Conservation (phyloP, 768 basidiomycete genomes). For the Rhodotorula babjevae region DNA sequence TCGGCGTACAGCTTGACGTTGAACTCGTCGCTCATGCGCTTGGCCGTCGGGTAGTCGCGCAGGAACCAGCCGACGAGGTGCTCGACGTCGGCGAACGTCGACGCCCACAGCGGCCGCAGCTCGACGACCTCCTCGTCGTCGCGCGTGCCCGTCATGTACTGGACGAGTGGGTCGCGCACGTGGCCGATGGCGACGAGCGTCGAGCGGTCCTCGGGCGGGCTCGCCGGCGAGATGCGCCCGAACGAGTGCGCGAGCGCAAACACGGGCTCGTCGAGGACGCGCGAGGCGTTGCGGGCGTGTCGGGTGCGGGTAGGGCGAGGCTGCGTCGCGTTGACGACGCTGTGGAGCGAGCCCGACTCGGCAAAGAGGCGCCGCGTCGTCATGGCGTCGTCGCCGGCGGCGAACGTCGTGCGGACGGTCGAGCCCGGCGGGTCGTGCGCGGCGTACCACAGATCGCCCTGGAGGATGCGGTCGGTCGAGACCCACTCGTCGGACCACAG, state of each 20-base stretch:
- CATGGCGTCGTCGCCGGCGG: constrained; percentile 21
- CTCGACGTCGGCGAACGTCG: constrained; percentile 1
- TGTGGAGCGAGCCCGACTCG: not conserved
- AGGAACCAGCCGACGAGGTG: constrained; percentile 16
- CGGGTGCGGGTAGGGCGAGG: constrained; percentile 5
- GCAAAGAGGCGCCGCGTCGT: constrained; percentile 11
- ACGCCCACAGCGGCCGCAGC: constrained; percentile 21
- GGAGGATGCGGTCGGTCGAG: constrained; percentile 23
- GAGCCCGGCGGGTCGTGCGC: not conserved
- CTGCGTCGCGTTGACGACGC: constrained; percentile 1
- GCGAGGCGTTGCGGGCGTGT: not conserved
- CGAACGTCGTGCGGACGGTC: constrained; percentile 10
- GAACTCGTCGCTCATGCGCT: constrained; percentile 9
- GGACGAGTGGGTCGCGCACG: constrained; percentile 29
- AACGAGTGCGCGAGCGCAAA: constrained; percentile 31
- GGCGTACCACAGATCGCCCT: constrained; percentile 30
- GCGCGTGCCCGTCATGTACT: constrained; percentile 11
- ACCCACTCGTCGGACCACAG: constrained; percentile 5
- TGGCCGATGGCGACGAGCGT: constrained; percentile 33
- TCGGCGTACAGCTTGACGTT: constrained; percentile 32
- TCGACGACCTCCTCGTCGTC: not conserved
- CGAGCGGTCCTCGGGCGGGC: not conserved
- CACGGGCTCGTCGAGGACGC: constrained; percentile 29
- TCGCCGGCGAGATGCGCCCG: constrained; percentile 5
- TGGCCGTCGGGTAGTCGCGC: not conserved